These are phyloP conservation scores for Colletotrichum shisoi DNA, from an alignment of 2,329 filamentous ascomycete species.

Conservation along the genomic window DNA sequence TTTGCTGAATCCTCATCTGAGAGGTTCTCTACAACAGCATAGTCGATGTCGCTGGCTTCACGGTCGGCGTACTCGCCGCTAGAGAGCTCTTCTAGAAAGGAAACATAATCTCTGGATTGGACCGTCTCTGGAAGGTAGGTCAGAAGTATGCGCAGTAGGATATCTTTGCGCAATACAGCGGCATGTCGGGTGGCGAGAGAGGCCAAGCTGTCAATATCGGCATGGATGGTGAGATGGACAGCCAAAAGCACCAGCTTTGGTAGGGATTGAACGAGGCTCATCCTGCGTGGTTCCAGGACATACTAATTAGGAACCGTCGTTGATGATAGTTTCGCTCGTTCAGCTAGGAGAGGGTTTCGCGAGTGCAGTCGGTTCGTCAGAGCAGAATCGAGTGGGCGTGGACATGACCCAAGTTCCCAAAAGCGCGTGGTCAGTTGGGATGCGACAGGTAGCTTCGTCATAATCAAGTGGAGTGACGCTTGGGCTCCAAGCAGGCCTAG, in stretches of 20 bases:
- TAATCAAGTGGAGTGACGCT: slow-evolving; percentile 13
- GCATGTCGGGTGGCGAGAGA: slow-evolving; percentile 65
- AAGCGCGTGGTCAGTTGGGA: slow-evolving; percentile 9
- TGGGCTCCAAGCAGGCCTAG: background rate
- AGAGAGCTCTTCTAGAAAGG: slow-evolving; percentile 66
- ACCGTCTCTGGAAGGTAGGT: slow-evolving; percentile 78
- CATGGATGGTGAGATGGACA: slow-evolving; percentile 71
- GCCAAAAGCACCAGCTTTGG: slow-evolving; percentile 77
- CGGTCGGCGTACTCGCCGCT: slow-evolving; percentile 55
- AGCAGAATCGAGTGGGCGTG: slow-evolving; percentile 6
- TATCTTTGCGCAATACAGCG: slow-evolving; percentile 67
- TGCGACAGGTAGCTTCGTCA: slow-evolving; percentile 33
- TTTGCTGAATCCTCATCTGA: slow-evolving; percentile 70
- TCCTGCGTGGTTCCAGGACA: slow-evolving; percentile 43
- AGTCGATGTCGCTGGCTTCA: slow-evolving; percentile 60
- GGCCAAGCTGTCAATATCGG: slow-evolving; percentile 69
- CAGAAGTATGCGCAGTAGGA: slow-evolving; percentile 76
- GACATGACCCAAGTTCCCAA: slow-evolving; percentile 14
- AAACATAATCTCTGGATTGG: slow-evolving; percentile 68
- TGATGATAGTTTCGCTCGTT: background rate
- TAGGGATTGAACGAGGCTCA: slow-evolving; percentile 62
- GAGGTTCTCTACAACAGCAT: slow-evolving; percentile 63
- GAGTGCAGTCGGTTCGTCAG: slow-evolving; percentile 1
- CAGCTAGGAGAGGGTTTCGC: background rate
- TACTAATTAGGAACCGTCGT: slow-evolving; percentile 22